A percentile compares a stretch with the other conserved stretches of the same genome.
Evolutionary conservation across 1,139 yeast genomes (phyloP).

Genomic region (Yamadazyma sp.): DNA sequence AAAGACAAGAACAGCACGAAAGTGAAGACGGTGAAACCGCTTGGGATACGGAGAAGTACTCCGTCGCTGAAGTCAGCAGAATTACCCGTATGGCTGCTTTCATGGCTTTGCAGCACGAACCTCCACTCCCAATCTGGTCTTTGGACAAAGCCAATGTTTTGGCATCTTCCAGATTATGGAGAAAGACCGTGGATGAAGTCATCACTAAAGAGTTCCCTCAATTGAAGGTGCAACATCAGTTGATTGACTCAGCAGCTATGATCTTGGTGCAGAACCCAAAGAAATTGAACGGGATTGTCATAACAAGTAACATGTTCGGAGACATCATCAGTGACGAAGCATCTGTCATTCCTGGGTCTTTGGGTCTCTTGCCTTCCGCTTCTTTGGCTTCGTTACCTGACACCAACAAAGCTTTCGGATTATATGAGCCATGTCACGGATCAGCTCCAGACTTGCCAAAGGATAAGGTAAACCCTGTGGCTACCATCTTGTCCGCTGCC

Average conservation of each 20-base stretch:
- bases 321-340: conserved; percentile 98
- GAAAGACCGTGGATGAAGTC: conserved; percentile 85
- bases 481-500: conserved; percentile 92
- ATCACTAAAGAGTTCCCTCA: conserved; percentile 87
- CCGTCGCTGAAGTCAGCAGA: conserved; percentile 88
- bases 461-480: conserved; percentile 91
- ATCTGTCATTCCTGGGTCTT: conserved; percentile 94
- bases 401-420: conserved; percentile 88
- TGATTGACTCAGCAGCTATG: conserved; percentile 98
- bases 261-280: conserved; percentile 89
- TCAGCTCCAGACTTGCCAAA: conserved; percentile 92
- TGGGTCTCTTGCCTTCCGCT: conserved; percentile 94
- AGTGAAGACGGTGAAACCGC: conserved; percentile 65
- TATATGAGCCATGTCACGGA: conserved; percentile 98
- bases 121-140: conserved; percentile 94
- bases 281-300: conserved; percentile 83
- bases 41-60: conserved; percentile 89
- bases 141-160: conserved; percentile 96
- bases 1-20: conserved; percentile 88
- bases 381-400: conserved; percentile 95
- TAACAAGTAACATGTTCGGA: conserved; percentile 96
- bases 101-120: conserved; percentile 87
- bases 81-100: conserved; percentile 98
- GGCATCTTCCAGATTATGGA: conserved; percentile 95
- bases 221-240: conserved; percentile 81